Evolutionary conservation across 148 eudicot genomes (phyloP).

Genomic region (Limonium bicolor): DNA sequence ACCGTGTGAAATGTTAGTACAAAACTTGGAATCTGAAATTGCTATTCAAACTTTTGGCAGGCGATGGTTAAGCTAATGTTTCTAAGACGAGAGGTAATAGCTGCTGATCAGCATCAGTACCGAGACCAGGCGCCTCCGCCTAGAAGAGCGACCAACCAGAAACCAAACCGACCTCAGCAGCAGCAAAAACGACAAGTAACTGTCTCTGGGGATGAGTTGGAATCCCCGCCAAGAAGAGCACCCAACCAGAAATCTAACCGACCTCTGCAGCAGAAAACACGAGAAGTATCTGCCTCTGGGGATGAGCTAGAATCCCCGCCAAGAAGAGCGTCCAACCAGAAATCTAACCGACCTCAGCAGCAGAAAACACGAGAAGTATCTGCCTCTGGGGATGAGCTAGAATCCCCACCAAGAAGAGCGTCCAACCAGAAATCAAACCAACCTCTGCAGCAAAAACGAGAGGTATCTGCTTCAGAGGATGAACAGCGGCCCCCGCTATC

Average conservation of each 20-base stretch:
- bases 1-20: not conserved
- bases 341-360: conserved; percentile 2
- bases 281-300: conserved; percentile 21
- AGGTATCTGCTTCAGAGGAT: no score
- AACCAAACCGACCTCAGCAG: conserved; percentile 1
- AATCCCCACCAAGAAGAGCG: not conserved
- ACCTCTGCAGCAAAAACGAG: no score
- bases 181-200: conserved; percentile 11
- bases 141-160: not conserved
- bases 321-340: not conserved
- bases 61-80: conserved; percentile 35
- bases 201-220: conserved; percentile 14
- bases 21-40: not conserved
- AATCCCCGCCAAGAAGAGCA: not conserved
- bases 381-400: conserved; percentile 14
- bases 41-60: conserved; percentile 11
- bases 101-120: conserved; percentile 5
- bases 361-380: conserved; percentile 11
- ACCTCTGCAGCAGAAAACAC: conserved; percentile 6
- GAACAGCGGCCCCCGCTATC: no score
- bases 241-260: conserved; percentile 1
- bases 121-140: not conserved
- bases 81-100: conserved; percentile 20
- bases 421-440: not conserved
- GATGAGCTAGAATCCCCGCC: not conserved